Evolutionary conservation across 768 basidiomycete species (phyloP).

Genomic region (Daedalea quercina): DNA sequence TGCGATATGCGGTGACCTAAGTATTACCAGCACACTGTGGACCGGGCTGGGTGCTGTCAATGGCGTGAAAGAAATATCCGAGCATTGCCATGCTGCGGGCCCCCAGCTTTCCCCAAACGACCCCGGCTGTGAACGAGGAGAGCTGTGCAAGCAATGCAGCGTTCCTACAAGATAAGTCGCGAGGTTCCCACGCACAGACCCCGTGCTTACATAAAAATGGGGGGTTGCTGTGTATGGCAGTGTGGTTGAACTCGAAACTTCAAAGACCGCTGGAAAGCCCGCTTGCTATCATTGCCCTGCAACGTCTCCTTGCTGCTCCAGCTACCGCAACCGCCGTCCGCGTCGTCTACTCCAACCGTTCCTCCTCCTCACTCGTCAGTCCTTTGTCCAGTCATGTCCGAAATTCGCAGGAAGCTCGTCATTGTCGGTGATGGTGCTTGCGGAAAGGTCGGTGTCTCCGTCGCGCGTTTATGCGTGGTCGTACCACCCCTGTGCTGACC

Average conservation of each 20-base stretch:
- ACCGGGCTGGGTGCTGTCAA: too few relatives aligned
- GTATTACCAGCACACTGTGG: too few relatives aligned
- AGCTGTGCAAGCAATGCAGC: neutral
- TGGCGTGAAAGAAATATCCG: too few relatives aligned
- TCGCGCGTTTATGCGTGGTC: constrained; percentile 6
- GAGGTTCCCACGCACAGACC: constrained; percentile 20
- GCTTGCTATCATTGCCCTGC: constrained; percentile 12
- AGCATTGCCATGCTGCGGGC: too few relatives aligned
- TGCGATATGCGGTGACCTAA: too few relatives aligned
- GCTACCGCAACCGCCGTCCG: constrained; percentile 4
- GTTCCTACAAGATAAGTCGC: constrained; percentile 13
- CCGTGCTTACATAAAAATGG: constrained; percentile 8
- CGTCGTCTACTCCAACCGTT: constrained; percentile 2
- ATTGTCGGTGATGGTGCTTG: constrained; percentile 99
- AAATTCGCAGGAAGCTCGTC: constrained; percentile 97
- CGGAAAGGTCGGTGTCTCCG: constrained; percentile 59
- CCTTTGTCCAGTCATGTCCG: constrained; percentile 57
- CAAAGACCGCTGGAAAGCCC: constrained; percentile 19
- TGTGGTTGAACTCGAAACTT: constrained; percentile 9
- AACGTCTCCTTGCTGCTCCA: constrained; percentile 7
- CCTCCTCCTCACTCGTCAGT: constrained; percentile 1
- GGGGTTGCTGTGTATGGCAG: constrained; percentile 11
- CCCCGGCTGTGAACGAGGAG: neutral
- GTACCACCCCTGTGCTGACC: constrained; percentile 9
- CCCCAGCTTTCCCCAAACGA: too few relatives aligned